Conservation (phyloP, 2,329 filamentous ascomycete genomes). For the Colletotrichum lini region DNA sequence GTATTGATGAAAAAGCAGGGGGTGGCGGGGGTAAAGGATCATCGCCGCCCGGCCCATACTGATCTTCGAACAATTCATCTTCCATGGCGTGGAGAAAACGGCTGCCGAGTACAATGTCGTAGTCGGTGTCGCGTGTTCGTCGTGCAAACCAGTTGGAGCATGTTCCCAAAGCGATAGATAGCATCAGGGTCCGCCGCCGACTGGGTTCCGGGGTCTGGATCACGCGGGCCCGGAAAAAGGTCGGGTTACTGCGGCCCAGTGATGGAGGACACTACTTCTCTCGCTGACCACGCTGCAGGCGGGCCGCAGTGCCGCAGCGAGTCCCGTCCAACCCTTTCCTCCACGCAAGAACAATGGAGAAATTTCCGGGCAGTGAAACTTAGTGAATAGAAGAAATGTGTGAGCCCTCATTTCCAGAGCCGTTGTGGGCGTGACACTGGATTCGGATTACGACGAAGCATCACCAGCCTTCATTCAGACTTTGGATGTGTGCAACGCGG, state of each 20-base stretch:
- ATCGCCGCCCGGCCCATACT: conserved; percentile 19
- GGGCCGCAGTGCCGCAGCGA: conserved; percentile 36
- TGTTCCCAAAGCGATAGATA: conserved; percentile 29
- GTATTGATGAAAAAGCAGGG: conserved; percentile 31
- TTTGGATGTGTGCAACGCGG: conserved; percentile 5
- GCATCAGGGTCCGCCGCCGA: conserved; percentile 26
- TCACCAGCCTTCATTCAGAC: neutral
- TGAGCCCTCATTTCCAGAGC: neutral
- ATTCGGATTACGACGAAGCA: conserved; percentile 4
- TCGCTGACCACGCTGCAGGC: conserved; percentile 27
- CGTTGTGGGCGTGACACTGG: neutral
- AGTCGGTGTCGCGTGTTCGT: conserved; percentile 16
- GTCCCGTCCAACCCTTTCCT: neutral
- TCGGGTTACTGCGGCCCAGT: conserved; percentile 31
- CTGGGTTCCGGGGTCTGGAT: conserved; percentile 35
- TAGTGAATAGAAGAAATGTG: neutral
- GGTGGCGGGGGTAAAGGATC: conserved; percentile 29
- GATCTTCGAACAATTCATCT: conserved; percentile 29
- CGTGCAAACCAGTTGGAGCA: conserved; percentile 27
- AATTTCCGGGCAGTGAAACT: neutral
- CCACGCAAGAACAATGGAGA: conserved; percentile 15
- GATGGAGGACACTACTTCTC: neutral
- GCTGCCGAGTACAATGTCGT: neutral
- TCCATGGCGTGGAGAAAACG: conserved; percentile 11
- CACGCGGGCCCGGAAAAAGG: conserved; percentile 33